Evolutionary conservation across 2,329 filamentous ascomycete genomes (phyloP).

Genomic region (Aspergillus ochraceus): DNA sequence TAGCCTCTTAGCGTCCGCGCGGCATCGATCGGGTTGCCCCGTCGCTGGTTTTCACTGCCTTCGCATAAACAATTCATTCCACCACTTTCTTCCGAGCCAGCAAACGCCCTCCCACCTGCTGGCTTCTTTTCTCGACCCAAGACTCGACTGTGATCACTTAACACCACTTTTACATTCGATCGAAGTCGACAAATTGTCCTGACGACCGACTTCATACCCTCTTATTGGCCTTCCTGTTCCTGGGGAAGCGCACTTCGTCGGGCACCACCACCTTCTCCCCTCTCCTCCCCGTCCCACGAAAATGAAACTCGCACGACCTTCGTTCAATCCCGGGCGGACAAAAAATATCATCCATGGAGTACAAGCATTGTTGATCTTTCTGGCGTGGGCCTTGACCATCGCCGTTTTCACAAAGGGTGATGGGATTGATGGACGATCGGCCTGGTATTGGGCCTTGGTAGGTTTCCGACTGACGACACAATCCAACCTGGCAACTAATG

Average conservation of each 20-base stretch:
- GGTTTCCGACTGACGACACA: constrained; percentile 18
- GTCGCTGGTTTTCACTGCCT: constrained; percentile 20
- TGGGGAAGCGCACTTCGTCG: constrained; percentile 13
- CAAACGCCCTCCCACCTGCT: neutral
- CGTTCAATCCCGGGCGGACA: constrained; percentile 52
- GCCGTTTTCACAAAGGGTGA: constrained; percentile 58
- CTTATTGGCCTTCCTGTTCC: constrained; percentile 4
- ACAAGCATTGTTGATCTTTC: constrained; percentile 58
- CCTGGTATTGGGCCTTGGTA: constrained; percentile 60
- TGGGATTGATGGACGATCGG: constrained; percentile 54
- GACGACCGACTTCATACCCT: neutral
- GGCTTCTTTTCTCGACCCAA: neutral
- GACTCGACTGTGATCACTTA: neutral
- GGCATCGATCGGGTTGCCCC: constrained; percentile 26
- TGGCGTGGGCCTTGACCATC: constrained; percentile 59
- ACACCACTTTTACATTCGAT: neutral
- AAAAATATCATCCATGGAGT: constrained; percentile 57
- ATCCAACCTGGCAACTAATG: neutral
- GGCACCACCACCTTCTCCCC: constrained; percentile 18
- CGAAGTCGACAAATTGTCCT: neutral
- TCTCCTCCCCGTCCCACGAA: constrained; percentile 3
- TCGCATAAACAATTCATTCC: constrained; percentile 24
- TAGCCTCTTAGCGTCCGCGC: constrained; percentile 18
- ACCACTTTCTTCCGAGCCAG: constrained; percentile 7
- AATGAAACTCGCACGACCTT: constrained; percentile 32